Base-by-base conservation (phyloP, 768 basidiomycete species). In the Suillus subluteus region DNA sequence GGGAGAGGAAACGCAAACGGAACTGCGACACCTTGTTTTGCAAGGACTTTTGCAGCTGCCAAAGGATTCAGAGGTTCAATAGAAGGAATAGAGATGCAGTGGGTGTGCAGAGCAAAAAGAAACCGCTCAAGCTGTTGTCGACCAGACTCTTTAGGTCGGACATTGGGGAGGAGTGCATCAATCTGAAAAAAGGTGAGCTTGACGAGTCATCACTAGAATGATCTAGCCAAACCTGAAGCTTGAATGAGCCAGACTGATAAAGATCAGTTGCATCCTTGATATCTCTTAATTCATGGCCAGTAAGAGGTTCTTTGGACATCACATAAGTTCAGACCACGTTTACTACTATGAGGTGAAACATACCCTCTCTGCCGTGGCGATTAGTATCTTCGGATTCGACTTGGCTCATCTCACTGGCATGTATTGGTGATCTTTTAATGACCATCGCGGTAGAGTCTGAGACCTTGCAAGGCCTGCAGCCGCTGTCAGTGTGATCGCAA, bases 161-260 rank as follows among this genome's bases (percentile, higher is more conserved):
- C 82, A 73, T 91, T 90, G 11, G 94, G 90, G 23, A 96, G 81
- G 15, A 96, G 80, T 0, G 90, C 91, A 66, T 94, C 91, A 69
- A 94, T 90, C 91, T 95, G 73, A 35, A 38, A 44, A 21, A 61
- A 62, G 13, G 72, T 68, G 44, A 65, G 71, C n/a, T 59, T 37
- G 41, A 65, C n/a, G 43, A 30, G 21, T 12, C 16, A 4, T 21
- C 13, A 40, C 2, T 41, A 15, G 6, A 16, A 44, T 44, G 4
- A 48, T n/a, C 12, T 16, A 35, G 13, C 67, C 80, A 13, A 56
- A 91, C 92, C 84, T 96, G 93, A 11, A 96, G 83, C 71, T 94
- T 93, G 82, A 96, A 96, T 3, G 91, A 86, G 64, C 82, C 90
- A 0, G 94, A 95, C 71, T 86, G 84, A 75, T 88, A 94, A 26